A percentile compares a stretch with the other conserved stretches of the same genome.
These are phyloP conservation scores for Amanita phalloides DNA, from an alignment of 768 basidiomycete genomes.

Conservation along the genomic window DNA sequence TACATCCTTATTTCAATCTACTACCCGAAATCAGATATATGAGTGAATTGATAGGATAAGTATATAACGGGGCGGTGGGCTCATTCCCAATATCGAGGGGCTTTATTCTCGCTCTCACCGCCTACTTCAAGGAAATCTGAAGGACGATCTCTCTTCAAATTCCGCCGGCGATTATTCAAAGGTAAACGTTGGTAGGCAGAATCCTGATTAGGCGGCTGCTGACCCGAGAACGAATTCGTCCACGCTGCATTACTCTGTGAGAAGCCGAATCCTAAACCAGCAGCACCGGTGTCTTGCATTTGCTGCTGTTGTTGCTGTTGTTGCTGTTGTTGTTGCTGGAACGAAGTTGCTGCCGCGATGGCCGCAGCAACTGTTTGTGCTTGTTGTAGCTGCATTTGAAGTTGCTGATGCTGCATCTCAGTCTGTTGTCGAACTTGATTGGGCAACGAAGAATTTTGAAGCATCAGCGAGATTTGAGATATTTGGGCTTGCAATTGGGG, in stretches of 20 bases:
- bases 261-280: slow-evolving; percentile 30
- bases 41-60: not conserved
- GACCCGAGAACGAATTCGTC: slow-evolving; percentile 16
- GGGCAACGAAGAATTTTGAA: slow-evolving; percentile 71
- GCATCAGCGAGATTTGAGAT: slow-evolving; percentile 65
- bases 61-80: not conserved
- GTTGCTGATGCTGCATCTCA: slow-evolving; percentile 74
- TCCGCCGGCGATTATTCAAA: slow-evolving; percentile 69
- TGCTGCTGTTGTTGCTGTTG: slow-evolving; percentile 17
- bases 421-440: slow-evolving; percentile 66
- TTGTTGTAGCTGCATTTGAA: slow-evolving; percentile 71
- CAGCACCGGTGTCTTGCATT: slow-evolving; percentile 24
- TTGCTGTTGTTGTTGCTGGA: slow-evolving; percentile 45
- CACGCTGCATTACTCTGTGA: slow-evolving; percentile 15
- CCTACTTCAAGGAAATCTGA: slow-evolving; percentile 77
- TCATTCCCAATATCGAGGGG: slow-evolving; percentile 73
- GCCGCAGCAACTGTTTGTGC: slow-evolving; percentile 65
- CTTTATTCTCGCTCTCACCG: slow-evolving; percentile 51
- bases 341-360: slow-evolving; percentile 43
- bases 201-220: slow-evolving; percentile 56
- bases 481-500: slow-evolving; percentile 82
- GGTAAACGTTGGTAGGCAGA: slow-evolving; percentile 84
- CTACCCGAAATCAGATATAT: not conserved
- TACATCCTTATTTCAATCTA: not conserved
- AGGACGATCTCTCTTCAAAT: slow-evolving; percentile 72